These are phyloP conservation scores for Solanum pimpinellifolium DNA, from an alignment of 257 asterid genomes.

Conservation along the genomic window DNA sequence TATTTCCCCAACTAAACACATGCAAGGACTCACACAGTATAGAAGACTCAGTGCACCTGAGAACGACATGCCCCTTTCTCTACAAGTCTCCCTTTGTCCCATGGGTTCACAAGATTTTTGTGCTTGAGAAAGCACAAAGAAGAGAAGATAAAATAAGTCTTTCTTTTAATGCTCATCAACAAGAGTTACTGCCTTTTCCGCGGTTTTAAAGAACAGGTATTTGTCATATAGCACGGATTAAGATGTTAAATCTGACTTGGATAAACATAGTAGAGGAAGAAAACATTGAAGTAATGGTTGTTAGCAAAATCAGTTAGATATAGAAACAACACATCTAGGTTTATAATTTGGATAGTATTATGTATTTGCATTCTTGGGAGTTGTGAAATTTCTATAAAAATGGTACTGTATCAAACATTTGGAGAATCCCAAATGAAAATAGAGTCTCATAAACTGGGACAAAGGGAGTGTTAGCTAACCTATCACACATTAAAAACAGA, in stretches of 20 bases:
- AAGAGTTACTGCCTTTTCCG: not conserved
- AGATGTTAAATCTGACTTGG: not conserved
- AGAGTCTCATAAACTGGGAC: not conserved
- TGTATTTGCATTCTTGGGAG: not conserved
- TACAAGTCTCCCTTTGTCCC: not conserved
- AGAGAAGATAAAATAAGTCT: not conserved
- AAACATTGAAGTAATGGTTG: not conserved
- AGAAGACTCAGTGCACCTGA: not conserved
- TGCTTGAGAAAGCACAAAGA: not conserved
- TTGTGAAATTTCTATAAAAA: not conserved
- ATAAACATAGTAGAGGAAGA: not conserved
- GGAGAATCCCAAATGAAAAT: not conserved
- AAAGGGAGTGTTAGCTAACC: not conserved
- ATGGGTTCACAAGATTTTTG: not conserved
- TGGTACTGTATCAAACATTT: not conserved
- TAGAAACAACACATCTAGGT: not conserved
- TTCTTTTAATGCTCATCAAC: not conserved
- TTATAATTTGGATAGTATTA: not conserved
- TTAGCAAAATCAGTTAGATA: not conserved
- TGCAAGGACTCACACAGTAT: not conserved
- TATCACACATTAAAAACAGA: not conserved
- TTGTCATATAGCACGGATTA: not conserved
- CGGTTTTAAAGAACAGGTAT: not conserved
- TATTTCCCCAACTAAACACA: not conserved
- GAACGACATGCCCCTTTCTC: not conserved